Conservation (phyloP, 1,284 basidiomycete genomes). For the Trichosporon coremiiforme region DNA sequence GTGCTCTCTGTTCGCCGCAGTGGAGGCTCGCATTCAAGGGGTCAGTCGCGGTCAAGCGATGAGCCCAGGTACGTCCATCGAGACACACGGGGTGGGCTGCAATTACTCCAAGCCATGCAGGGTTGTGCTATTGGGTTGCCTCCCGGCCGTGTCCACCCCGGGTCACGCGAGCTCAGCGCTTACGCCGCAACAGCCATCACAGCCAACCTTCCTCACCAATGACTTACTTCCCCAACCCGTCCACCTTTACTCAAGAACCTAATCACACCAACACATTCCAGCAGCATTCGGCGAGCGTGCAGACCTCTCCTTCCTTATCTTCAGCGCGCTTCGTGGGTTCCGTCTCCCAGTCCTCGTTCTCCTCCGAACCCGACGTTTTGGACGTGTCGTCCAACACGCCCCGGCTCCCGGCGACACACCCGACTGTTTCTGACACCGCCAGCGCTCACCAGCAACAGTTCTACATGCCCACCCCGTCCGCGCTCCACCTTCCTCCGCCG, state of each 20-base stretch:
- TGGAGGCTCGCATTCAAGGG: slow-evolving; percentile 17
- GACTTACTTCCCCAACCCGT: slow-evolving; percentile 52
- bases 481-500: slow-evolving; percentile 15
- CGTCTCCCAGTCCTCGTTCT: slow-evolving; percentile 28
- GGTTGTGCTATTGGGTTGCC: background rate
- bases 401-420: slow-evolving; percentile 4
- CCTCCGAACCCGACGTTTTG: slow-evolving; percentile 21
- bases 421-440: background rate
- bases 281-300: slow-evolving; percentile 19
- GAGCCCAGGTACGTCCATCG: slow-evolving; percentile 17
- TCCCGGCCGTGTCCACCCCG: background rate
- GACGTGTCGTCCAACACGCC: slow-evolving; percentile 25
- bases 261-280: slow-evolving; percentile 16
- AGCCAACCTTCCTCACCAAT: slow-evolving; percentile 46
- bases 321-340: slow-evolving; percentile 24
- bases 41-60: slow-evolving; percentile 16
- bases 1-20: slow-evolving; percentile 6
- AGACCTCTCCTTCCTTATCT: slow-evolving; percentile 29
- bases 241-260: slow-evolving; percentile 39
- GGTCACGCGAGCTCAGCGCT: slow-evolving; percentile 12
- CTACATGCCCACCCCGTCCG: slow-evolving; percentile 23
- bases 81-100: background rate
- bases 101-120: background rate
- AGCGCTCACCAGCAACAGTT: slow-evolving; percentile 24
- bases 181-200: background rate